Base-by-base conservation (phyloP, 2,329 filamentous ascomycete genomes). In the Chrysosporium keratinophilum region DNA sequence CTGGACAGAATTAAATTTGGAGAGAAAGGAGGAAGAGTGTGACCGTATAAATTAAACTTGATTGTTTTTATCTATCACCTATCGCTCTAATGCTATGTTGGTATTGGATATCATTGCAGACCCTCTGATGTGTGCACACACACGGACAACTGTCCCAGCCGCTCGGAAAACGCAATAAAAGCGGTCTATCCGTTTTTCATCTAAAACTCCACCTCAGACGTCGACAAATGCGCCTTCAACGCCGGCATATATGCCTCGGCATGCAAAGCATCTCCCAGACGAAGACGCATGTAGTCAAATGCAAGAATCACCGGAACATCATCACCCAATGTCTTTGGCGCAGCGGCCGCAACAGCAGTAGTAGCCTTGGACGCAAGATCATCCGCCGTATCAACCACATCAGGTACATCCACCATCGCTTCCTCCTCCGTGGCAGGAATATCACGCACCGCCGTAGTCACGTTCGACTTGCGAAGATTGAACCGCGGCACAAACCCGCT, bases 201-300 rank as follows among this genome's bases (percentile, higher is more conserved):
- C 39, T 52, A 52, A 39, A 52, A 52, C 10, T 47, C 51, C n/a
- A 48, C 51, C 5, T 43, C 51, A 23, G 43, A 48, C 9, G 51
- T n/a, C 14, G 45, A 48, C 39, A 56, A 79, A 74, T 52, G 82
- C 65, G 60, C 74, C 74, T 77, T 73, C 50, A 83, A 60, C 9
- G 78, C 78, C 0, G 78, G 78, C 12, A 76, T 77, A 62, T 78
- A 80, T 23, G 75, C 74, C 60, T 82, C 77, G 56, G 82, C 68
- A 58, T 78, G 65, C 19, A 74, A 71, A 40, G 84, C 78, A 56
- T 84, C 79, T 14, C 76, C 74, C 12, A 84, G 73, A 60, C 75
- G 76, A 57, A 84, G 71, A 2, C 77, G 74, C 80, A 84, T 83
- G 57, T 81, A 80, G 64, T 84, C 81, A 60, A 83, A 83, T 0